Evolutionary conservation across 768 basidiomycete species (phyloP).

Genomic region (Termitomyces sp.): DNA sequence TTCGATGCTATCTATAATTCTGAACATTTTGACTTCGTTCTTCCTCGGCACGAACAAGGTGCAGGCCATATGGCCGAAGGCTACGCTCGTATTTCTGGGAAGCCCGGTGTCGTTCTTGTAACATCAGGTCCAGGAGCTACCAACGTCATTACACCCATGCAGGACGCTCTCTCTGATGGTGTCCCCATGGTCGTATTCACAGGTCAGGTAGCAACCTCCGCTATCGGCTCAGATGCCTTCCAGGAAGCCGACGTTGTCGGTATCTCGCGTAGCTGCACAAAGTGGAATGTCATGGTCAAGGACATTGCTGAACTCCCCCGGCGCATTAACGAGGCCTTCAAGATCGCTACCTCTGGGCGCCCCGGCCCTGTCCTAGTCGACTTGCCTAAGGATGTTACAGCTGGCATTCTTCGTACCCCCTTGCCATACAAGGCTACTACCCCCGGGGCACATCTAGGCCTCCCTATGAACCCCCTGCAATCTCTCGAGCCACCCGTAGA

Average conservation of each 20-base stretch:
- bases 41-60: constrained; percentile 97
- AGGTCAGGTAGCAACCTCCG: constrained; percentile 98
- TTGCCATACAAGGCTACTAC: constrained; percentile 85
- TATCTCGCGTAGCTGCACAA: constrained; percentile 95
- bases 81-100: constrained; percentile 95
- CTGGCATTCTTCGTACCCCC: constrained; percentile 82
- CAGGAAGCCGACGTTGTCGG: constrained; percentile 98
- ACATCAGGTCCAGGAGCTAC: constrained; percentile 98
- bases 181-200: constrained; percentile 93
- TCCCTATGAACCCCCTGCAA: constrained; percentile 74
- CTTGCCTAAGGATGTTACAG: constrained; percentile 98
- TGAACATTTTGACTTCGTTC: constrained; percentile 89
- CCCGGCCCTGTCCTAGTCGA: constrained; percentile 98
- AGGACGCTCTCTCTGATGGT: constrained; percentile 94
- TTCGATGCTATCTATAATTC: constrained; percentile 99
- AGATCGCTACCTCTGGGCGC: constrained; percentile 95
- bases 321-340: constrained; percentile 98
- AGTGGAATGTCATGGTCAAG: constrained; percentile 99
- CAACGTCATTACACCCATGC: constrained; percentile 97
- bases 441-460: constrained; percentile 70
- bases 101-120: constrained; percentile 96
- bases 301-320: constrained; percentile 93
- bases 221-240: constrained; percentile 98
- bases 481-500: constrained; percentile 60
- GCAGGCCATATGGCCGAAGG: constrained; percentile 99